Conservation (phyloP, 225 moss, liverwort and hornwort genomes). For the Rhytidiadelphus loreus region DNA sequence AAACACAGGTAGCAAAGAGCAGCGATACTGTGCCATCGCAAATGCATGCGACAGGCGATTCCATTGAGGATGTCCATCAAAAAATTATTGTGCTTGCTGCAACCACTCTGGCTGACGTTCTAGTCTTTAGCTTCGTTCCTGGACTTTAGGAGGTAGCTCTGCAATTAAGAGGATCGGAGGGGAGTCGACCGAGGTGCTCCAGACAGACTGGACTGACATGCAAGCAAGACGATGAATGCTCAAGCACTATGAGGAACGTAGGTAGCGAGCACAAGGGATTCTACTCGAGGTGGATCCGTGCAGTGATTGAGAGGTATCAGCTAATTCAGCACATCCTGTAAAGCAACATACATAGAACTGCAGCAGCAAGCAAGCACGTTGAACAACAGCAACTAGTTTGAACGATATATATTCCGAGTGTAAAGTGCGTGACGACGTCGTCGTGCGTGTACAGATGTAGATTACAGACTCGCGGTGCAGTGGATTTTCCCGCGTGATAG, state of each 20-base stretch:
- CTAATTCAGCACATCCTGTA: conserved; percentile 36
- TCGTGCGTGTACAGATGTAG: conserved; percentile 28
- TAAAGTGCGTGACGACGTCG: background rate
- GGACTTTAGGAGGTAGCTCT: background rate
- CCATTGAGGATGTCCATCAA: background rate
- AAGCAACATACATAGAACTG: background rate
- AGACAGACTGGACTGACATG: conserved; percentile 16
- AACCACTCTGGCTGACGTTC: background rate
- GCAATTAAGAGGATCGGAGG: background rate
- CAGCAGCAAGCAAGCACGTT: background rate
- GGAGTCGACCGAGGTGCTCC: background rate
- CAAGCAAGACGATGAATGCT: conserved; percentile 11
- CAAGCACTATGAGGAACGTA: conserved; percentile 33
- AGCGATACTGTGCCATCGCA: background rate
- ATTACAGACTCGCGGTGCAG: background rate
- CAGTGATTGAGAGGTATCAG: conserved; percentile 45
- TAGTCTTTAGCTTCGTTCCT: background rate
- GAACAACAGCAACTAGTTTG: background rate
- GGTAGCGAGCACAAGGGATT: conserved; percentile 39
- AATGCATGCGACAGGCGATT: background rate
- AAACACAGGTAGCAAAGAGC: background rate
- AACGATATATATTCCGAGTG: background rate
- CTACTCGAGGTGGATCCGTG: conserved; percentile 42
- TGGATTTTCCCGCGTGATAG: background rate
- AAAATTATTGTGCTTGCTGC: background rate